Percentiles rank a stretch among this genome's conserved stretches.
These are phyloP conservation scores for Cercospora sp. DNA, from an alignment of 2,329 filamentous ascomycete species.

Conservation along the genomic window DNA sequence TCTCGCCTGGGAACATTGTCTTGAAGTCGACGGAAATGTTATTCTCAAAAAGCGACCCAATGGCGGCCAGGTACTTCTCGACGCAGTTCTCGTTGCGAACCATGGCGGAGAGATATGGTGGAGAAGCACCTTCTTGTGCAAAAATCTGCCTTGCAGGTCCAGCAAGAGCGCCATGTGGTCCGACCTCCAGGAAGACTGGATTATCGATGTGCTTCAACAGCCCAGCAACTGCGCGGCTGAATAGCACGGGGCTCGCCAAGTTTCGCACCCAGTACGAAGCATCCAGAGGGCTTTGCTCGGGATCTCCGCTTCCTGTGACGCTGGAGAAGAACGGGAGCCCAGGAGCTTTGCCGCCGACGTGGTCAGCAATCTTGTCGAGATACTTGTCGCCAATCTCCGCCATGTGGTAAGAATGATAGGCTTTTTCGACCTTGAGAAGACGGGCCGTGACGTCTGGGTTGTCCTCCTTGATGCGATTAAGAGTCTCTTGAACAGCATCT, in stretches of 20 bases:
- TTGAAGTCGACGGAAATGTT: background rate
- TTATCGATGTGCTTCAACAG: background rate
- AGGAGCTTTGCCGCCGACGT: background rate
- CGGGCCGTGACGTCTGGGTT: slow-evolving; percentile 32
- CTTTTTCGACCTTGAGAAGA: slow-evolving; percentile 44
- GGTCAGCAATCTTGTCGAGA: background rate
- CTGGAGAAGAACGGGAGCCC: background rate
- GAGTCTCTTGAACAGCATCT: background rate
- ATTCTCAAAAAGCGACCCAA: background rate
- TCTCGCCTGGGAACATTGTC: background rate
- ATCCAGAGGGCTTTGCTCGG: background rate
- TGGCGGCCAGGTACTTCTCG: background rate
- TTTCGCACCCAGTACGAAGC: slow-evolving; percentile 4
- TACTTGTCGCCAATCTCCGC: background rate
- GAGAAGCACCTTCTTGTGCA: background rate
- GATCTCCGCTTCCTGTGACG: background rate
- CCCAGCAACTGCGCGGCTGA: background rate
- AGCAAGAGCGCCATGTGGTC: slow-evolving; percentile 11
- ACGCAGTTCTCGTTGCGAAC: background rate
- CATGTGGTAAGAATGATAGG: slow-evolving; percentile 48
- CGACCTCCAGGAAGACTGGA: slow-evolving; percentile 9
- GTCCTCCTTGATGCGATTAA: background rate
- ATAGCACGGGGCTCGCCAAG: background rate
- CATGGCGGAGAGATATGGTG: background rate
- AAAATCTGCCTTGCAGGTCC: background rate